Conservation (phyloP, 2,329 filamentous ascomycete genomes). For the Ceratocystis albifundus region DNA sequence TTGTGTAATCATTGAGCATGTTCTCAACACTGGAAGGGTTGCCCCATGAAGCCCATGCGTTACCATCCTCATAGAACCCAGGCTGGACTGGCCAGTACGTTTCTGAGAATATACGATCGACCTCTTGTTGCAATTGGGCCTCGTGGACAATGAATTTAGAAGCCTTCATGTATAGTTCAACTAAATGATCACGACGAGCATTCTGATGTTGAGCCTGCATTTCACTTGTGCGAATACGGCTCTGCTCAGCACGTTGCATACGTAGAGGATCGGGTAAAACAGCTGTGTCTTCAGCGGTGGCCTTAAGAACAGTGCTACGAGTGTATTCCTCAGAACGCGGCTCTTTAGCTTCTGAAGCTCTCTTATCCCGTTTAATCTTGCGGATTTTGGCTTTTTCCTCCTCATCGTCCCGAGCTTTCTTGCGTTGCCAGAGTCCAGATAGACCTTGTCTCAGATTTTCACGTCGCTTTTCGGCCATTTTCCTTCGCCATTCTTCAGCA, state of each 20-base stretch:
- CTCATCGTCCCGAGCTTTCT: slow-evolving; percentile 35
- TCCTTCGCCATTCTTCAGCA: slow-evolving; percentile 51
- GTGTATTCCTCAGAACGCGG: slow-evolving; percentile 68
- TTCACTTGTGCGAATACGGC: slow-evolving; percentile 33
- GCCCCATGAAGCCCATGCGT: slow-evolving; percentile 43
- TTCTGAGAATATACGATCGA: slow-evolving; percentile 66
- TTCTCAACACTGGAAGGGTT: slow-evolving; percentile 36
- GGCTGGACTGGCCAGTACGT: slow-evolving; percentile 38
- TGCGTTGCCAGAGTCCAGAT: slow-evolving; percentile 54
- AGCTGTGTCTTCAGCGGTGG: slow-evolving; percentile 39
- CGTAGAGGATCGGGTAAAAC: slow-evolving; percentile 52
- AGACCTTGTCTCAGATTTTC: slow-evolving; percentile 62
- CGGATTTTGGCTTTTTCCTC: slow-evolving; percentile 33
- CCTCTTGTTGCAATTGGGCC: slow-evolving; percentile 57
- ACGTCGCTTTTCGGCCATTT: slow-evolving; percentile 61
- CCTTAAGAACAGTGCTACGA: slow-evolving; percentile 49
- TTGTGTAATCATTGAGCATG: slow-evolving; percentile 33
- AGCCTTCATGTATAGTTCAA: slow-evolving; percentile 83
- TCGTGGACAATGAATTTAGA: slow-evolving; percentile 77
- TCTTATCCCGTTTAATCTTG: slow-evolving; percentile 39
- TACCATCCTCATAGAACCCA: slow-evolving; percentile 31
- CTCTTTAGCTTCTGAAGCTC: slow-evolving; percentile 50
- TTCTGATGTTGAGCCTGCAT: slow-evolving; percentile 43
- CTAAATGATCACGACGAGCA: slow-evolving; percentile 57
- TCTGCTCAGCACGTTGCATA: slow-evolving; percentile 41